Conservation (phyloP, 2,329 filamentous ascomycete species). For the Elsinoe perseae region DNA sequence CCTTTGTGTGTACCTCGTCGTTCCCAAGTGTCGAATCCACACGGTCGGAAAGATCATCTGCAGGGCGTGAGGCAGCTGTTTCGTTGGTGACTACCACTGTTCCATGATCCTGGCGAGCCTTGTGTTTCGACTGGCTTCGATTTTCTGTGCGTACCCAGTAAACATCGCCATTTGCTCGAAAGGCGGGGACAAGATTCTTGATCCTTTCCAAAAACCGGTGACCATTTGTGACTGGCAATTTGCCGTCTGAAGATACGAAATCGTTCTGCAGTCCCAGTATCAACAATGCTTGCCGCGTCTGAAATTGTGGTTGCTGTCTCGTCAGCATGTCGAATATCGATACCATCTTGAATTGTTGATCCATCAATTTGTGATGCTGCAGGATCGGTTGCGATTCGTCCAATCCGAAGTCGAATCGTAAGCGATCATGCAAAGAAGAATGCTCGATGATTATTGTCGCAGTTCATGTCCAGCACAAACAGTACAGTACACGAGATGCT, state of each 20-base stretch:
- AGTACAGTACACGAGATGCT: not conserved
- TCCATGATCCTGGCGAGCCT: constrained; percentile 39
- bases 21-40: constrained; percentile 6
- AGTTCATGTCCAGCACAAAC: constrained; percentile 1
- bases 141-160: constrained; percentile 81
- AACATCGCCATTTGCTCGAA: constrained; percentile 64
- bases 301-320: constrained; percentile 38
- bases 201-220: constrained; percentile 63
- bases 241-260: constrained; percentile 63
- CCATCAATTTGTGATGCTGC: not conserved
- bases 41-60: constrained; percentile 7
- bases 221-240: constrained; percentile 55
- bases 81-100: constrained; percentile 6
- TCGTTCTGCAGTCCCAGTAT: constrained; percentile 87
- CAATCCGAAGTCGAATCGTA: not conserved
- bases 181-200: constrained; percentile 58
- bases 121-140: constrained; percentile 34
- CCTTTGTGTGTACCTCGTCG: not conserved
- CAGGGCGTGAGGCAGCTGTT: not conserved
- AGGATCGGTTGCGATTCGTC: not conserved
- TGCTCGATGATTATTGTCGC: not conserved
- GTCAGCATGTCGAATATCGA: constrained; percentile 12
- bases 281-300: constrained; percentile 63
- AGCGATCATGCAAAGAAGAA: not conserved
- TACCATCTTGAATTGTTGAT: not conserved